These are phyloP conservation scores for Rauvolfia tetraphylla DNA, from an alignment of 257 asterid genomes.

Conservation along the genomic window DNA sequence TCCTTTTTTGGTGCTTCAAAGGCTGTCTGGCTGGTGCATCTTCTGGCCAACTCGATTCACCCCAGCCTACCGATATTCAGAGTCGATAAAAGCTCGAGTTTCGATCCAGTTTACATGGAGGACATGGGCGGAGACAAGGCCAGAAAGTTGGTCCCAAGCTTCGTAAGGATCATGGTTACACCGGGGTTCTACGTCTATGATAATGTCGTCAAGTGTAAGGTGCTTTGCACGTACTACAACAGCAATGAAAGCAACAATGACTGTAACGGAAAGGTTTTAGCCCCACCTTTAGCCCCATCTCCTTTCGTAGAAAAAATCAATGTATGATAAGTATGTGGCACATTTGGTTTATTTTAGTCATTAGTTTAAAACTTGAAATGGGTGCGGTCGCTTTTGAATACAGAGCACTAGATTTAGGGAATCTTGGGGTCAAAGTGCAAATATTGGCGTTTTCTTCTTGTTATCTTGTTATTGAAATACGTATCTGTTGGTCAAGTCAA, in stretches of 20 bases:
- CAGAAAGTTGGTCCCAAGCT: constrained; percentile 52
- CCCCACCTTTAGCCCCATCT: constrained; percentile 56
- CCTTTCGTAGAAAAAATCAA: constrained; percentile 31
- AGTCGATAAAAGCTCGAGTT: constrained; percentile 64
- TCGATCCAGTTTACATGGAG: constrained; percentile 92
- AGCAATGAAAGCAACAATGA: constrained; percentile 28
- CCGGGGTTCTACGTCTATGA: constrained; percentile 93
- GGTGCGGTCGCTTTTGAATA: constrained; percentile 21
- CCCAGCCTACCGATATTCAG: constrained; percentile 75
- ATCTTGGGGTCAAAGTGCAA: constrained; percentile 23
- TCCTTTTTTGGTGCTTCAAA: constrained; percentile 87
- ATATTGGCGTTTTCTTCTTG: constrained; percentile 24
- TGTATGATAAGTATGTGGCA: not conserved
- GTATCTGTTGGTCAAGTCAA: constrained; percentile 15
- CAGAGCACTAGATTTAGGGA: constrained; percentile 27
- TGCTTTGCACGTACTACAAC: constrained; percentile 72
- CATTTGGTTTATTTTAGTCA: constrained; percentile 1
- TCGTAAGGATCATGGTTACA: constrained; percentile 85
- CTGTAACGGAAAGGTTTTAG: constrained; percentile 35
- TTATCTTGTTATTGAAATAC: constrained; percentile 13
- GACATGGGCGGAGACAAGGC: constrained; percentile 84
- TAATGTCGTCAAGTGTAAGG: constrained; percentile 95
- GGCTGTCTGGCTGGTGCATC: constrained; percentile 87
- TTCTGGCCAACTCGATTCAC: constrained; percentile 83
- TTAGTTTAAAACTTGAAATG: not conserved